These are phyloP conservation scores for Annona cherimola DNA, from an alignment of 164 flowering plant genomes.

Conservation along the genomic window DNA sequence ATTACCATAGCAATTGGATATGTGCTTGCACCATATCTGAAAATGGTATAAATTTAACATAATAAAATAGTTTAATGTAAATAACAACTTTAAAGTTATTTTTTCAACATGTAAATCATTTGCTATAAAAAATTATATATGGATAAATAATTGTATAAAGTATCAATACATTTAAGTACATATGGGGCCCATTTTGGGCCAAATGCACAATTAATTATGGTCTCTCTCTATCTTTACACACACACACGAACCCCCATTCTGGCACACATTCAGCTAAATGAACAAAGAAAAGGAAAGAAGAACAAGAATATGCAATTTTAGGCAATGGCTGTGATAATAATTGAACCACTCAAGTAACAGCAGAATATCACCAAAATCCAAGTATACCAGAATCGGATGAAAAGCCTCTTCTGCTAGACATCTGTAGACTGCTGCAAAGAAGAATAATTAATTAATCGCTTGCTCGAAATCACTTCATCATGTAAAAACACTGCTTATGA, in stretches of 20 bases:
- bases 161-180: too few species aligned
- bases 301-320: background rate
- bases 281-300: background rate
- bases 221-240: background rate
- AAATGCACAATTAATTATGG: background rate
- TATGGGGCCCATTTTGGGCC: too few species aligned
- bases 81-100: too few species aligned
- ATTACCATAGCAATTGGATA: too few species aligned
- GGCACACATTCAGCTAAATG: background rate
- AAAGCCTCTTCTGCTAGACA: slow-evolving; percentile 33
- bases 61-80: too few species aligned
- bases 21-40: too few species aligned
- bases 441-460: background rate
- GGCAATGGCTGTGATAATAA: background rate
- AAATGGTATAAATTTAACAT: too few species aligned
- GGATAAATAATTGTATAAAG: too few species aligned
- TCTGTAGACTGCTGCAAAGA: slow-evolving; percentile 30
- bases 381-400: slow-evolving; percentile 50
- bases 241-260: background rate
- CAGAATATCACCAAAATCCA: slow-evolving; percentile 2
- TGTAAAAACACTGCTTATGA: background rate
- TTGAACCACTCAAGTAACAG: background rate
- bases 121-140: too few species aligned
- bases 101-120: too few species aligned
- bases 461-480: background rate